Evolutionary conservation across 331 rosid species (phyloP), one percentile per base, ranked within the genome.

Genomic region (Rhamnella rubrinervis): DNA sequence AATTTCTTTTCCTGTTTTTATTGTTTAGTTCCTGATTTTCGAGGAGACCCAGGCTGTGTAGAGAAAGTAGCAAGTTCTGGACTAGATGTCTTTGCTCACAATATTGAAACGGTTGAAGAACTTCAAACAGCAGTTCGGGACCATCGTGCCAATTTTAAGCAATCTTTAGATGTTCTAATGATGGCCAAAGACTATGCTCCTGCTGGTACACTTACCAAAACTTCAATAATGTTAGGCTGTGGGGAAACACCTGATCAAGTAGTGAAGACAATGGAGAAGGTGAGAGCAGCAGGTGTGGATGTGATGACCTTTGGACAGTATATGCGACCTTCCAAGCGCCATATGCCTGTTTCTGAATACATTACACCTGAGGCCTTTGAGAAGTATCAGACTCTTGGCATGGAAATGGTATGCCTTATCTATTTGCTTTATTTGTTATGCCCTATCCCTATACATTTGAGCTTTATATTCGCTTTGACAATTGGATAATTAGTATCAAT

Each of bases 291-390:
- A 7, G 99, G 97, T 70, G 96, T 95, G 67, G 99, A 91, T 50
- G 99, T 95, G 75, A 91, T 95, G 89, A 95, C 99, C 58, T 95
- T 95, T 76, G 99, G 99, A 71, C 97, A 91, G 67, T 91, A 95
- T 64, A 95, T 95, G 99, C 89, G 99, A 79, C 97, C 99, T 59
- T 91, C 99, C 40, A 95, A 95, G 83, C 99, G 99, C 69, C 99
- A 91, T 67, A 95, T 95, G 99, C 96, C 96, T 16, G 99, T 95
- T 41, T 86, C 85, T 66, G 99, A 95, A 74, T 95, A 91, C 80
- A 82, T 95, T 67, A 95, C 97, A 14, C 99, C 99, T 6, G 93
- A 91, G 82, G 97, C 99, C 68, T 95, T 95, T 73, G 88, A 87
- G 72, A 83, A 78, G 82, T 95, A 95, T 80, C 92, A 70, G 56